Percentiles rank a stretch among this genome's conserved stretches.
Evolutionary conservation across 148 eudicot genomes (phyloP).

Genomic region (Talinum fruticosum): DNA sequence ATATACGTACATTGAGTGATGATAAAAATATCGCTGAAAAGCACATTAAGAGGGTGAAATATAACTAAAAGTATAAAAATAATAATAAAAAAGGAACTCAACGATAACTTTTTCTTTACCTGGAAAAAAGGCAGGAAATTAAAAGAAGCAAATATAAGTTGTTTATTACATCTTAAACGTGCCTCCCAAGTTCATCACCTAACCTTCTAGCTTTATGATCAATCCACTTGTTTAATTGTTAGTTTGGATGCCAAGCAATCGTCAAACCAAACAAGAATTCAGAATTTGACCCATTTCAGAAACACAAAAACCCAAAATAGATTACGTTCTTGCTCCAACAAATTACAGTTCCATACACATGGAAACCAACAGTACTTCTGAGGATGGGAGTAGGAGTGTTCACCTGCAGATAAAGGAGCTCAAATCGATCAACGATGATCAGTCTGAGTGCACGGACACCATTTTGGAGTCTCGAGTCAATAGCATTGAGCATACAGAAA

Average conservation of each 20-base stretch:
- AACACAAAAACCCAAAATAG: background rate
- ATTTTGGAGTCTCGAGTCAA: slow-evolving; percentile 43
- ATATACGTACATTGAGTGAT: no score
- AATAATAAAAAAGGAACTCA: background rate
- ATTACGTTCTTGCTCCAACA: background rate
- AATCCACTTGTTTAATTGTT: background rate
- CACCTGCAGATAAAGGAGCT: slow-evolving; percentile 42
- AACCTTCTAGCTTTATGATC: slow-evolving; percentile 9
- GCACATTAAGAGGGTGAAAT: no score
- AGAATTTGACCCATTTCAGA: background rate
- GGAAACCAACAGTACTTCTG: slow-evolving; percentile 23
- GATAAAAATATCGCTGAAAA: no score
- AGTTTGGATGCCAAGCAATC: background rate
- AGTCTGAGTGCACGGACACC: slow-evolving; percentile 22
- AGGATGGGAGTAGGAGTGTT: slow-evolving; percentile 31
- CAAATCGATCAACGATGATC: slow-evolving; percentile 25
- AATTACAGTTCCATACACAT: slow-evolving; percentile 6
- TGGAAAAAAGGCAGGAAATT: no score
- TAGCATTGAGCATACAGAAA: slow-evolving; percentile 28
- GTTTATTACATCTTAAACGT: slow-evolving; percentile 29
- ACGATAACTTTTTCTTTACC: background rate
- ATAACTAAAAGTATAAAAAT: no score
- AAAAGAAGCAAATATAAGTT: slow-evolving; percentile 25
- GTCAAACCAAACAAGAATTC: background rate
- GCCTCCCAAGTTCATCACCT: slow-evolving; percentile 35